Percentiles rank a stretch among this genome's conserved stretches.
Conservation (phyloP, 1,284 basidiomycete species). For the Tilletia walkeri region DNA sequence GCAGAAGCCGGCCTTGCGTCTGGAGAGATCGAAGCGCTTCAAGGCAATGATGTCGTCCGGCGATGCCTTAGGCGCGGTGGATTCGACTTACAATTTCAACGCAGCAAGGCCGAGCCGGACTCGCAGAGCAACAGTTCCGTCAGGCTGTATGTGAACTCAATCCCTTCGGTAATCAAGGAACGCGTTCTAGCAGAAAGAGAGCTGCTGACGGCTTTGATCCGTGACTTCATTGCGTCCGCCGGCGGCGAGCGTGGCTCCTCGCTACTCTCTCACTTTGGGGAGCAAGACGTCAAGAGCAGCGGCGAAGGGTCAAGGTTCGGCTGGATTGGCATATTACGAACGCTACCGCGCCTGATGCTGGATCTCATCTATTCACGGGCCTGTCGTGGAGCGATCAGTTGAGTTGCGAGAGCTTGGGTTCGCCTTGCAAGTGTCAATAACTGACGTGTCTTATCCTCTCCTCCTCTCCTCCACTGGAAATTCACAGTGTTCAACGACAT, state of each 20-base stretch:
- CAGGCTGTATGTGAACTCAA: neutral
- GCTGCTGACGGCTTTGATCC: neutral
- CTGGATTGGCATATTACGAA: constrained; percentile 1
- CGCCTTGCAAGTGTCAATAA: neutral
- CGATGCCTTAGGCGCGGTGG: neutral
- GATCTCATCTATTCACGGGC: constrained; percentile 22
- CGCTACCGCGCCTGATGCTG: constrained; percentile 16
- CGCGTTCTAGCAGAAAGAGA: neutral
- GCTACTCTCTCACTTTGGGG: constrained; percentile 1
- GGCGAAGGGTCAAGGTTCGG: neutral
- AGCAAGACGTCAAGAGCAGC: neutral
- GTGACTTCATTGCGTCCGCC: neutral
- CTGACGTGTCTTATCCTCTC: neutral
- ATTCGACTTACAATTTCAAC: neutral
- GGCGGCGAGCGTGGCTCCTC: neutral
- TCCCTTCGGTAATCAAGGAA: constrained; percentile 6
- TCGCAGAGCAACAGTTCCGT: no score
- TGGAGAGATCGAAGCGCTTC: neutral
- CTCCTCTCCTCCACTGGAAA: no score
- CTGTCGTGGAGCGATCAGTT: constrained; percentile 16
- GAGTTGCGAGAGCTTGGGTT: neutral
- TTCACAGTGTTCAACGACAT: constrained; percentile 89
- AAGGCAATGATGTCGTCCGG: neutral
- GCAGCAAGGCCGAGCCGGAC: no score
- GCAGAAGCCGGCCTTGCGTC: neutral